These are phyloP conservation scores for Fonsecaea nubica DNA, from an alignment of 2,329 filamentous ascomycete species.

Conservation along the genomic window DNA sequence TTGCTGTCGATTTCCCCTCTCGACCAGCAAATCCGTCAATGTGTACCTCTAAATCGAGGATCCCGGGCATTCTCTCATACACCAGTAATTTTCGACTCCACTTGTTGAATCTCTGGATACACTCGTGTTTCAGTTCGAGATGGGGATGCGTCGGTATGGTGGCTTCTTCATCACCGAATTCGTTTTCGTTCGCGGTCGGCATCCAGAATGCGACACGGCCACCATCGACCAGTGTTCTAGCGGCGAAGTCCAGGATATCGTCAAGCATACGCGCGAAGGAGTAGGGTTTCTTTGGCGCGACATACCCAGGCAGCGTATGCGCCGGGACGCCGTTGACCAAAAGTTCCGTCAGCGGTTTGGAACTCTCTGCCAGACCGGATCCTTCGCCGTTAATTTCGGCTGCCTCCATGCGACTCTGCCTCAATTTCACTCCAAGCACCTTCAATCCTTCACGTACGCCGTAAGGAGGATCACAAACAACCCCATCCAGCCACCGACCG, in stretches of 20 bases:
- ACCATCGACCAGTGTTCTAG: slow-evolving; percentile 74
- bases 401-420: slow-evolving; percentile 59
- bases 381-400: slow-evolving; percentile 2
- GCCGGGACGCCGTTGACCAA: slow-evolving; percentile 72
- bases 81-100: slow-evolving; percentile 92
- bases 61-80: slow-evolving; percentile 73
- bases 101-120: slow-evolving; percentile 86
- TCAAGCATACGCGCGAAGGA: slow-evolving; percentile 88
- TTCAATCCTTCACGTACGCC: slow-evolving; percentile 90
- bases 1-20: slow-evolving; percentile 51
- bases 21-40: slow-evolving; percentile 10
- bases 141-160: slow-evolving; percentile 65
- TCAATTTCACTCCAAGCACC: slow-evolving; percentile 71
- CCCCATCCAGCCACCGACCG: slow-evolving; percentile 75
- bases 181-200: slow-evolving; percentile 84
- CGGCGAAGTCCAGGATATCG: slow-evolving; percentile 85
- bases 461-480: slow-evolving; percentile 95
- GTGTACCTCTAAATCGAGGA: slow-evolving; percentile 33
- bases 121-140: slow-evolving; percentile 75
- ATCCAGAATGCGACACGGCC: slow-evolving; percentile 95
- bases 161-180: slow-evolving; percentile 72
- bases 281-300: slow-evolving; percentile 90
- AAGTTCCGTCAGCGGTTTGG: slow-evolving; percentile 14
- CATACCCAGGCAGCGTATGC: slow-evolving; percentile 74
- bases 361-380: not conserved